These are phyloP conservation scores for Cryptococcus sp. DNA, from an alignment of 1,284 basidiomycete species.

Conservation along the genomic window DNA sequence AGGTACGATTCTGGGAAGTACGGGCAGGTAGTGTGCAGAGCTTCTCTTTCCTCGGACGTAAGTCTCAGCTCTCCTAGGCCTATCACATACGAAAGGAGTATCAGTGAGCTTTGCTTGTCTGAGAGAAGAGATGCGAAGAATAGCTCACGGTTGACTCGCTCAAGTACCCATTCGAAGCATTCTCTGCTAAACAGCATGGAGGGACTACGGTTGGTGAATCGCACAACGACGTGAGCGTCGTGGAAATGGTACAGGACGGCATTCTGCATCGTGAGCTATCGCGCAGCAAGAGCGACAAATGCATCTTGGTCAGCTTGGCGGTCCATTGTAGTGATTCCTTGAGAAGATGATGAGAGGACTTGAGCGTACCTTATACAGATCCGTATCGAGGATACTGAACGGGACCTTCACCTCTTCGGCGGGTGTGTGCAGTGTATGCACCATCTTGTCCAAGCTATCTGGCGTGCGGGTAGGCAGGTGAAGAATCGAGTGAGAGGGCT, in stretches of 20 bases:
- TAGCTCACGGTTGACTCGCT: constrained; percentile 67
- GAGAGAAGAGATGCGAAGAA: background rate
- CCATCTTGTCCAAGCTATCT: background rate
- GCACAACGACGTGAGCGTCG: constrained; percentile 62
- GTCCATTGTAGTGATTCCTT: background rate
- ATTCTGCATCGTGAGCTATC: constrained; percentile 94
- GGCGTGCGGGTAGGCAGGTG: background rate
- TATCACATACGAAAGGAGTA: constrained; percentile 41
- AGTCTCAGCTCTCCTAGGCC: constrained; percentile 69
- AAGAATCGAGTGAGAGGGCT: no score
- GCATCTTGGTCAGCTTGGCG: background rate
- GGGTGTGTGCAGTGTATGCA: constrained; percentile 8
- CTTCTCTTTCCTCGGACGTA: constrained; percentile 65
- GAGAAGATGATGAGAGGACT: background rate
- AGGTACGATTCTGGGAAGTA: constrained; percentile 77
- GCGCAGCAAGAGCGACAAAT: background rate
- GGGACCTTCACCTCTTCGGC: constrained; percentile 49
- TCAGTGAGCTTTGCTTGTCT: constrained; percentile 10
- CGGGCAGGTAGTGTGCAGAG: constrained; percentile 71
- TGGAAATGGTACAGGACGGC: constrained; percentile 83
- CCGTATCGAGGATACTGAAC: constrained; percentile 84
- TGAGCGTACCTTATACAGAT: constrained; percentile 81
- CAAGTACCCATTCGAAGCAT: constrained; percentile 68
- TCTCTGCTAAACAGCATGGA: constrained; percentile 70
- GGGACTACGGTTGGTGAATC: constrained; percentile 81